Conservation (phyloP, 2,329 filamentous ascomycete species). For the Colletotrichum tofieldiae region DNA sequence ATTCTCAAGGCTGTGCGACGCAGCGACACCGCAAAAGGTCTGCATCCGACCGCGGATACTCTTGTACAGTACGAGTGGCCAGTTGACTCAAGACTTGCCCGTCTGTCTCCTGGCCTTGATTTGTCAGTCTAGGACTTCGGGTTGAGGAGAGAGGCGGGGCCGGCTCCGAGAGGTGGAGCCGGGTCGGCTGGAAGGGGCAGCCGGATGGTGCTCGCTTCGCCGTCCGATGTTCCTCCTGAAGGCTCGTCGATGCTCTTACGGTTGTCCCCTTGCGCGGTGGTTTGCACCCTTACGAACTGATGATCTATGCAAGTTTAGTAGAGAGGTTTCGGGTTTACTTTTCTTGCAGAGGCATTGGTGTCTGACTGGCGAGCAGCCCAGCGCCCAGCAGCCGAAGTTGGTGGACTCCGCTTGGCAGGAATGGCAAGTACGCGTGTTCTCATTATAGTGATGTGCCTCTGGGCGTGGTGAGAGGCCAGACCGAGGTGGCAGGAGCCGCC, state of each 20-base stretch:
- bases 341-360: not conserved
- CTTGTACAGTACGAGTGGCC: not conserved
- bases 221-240: not conserved
- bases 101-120: not conserved
- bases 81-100: not conserved
- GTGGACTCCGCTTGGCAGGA: not conserved
- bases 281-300: not conserved
- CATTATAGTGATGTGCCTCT: not conserved
- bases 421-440: conserved; percentile 18
- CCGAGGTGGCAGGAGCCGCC: conserved; percentile 1
- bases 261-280: not conserved
- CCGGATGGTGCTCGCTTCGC: not conserved
- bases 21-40: not conserved
- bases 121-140: conserved; percentile 6
- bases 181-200: not conserved
- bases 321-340: not conserved
- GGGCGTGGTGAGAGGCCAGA: not conserved
- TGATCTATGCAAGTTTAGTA: not conserved
- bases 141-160: conserved; percentile 15
- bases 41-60: not conserved
- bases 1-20: not conserved
- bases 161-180: conserved; percentile 33
- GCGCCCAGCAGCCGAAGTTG: not conserved
- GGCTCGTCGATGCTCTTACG: not conserved
- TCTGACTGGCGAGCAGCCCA: not conserved